Evolutionary conservation across 1,139 yeast species (phyloP), one percentile per base, ranked within the genome.

Genomic region (Ogataea hybrid): DNA sequence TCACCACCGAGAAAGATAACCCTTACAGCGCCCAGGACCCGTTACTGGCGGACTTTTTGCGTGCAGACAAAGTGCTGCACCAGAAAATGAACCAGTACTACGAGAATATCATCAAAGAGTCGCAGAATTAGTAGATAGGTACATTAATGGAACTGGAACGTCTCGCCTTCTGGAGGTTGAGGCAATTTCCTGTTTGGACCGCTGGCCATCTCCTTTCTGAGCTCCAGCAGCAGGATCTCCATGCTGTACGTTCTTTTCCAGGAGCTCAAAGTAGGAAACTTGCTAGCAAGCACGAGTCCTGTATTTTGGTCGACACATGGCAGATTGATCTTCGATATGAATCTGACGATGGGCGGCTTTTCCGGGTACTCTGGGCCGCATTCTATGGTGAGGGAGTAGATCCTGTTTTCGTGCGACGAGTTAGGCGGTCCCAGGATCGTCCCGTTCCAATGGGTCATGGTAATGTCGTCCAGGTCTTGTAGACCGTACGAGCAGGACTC

Each of bases 341-440:
- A 94, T 50, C 70, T 74, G 30, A 92, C 92, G 31, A 64, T 63
- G 12, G 98, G 98, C 2, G 98, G 97, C 53, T 75, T 65, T 48
- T 86, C 95, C 1, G 99, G 99, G 61, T 94, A 94, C 14, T 74
- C 69, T 11, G 79, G 81, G 22, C 90, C 97, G 61, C 97, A 92
- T 48, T 79, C 79, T 41, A 92, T 80, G 41, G 78, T 80, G 45
- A 92, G 71, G 22, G 89, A 83, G 65, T 92, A 92, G 51, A 92
- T 94, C 57, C 98, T 76, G 64, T 92, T 94, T 63, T 92, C 97
- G 61, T 90, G 97, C 22, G 79, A 77, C 37, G 95, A 83, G 50
- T 90, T 97, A 27, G 98, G 98, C 4, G 98, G 98, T 0, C 98
- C 99, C 51, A 92, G 71, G 38, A 90, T 89, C 23, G 97, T 90